Evolutionary conservation across 768 basidiomycete genomes (phyloP).

Genomic region (Lactarius hengduanensis): DNA sequence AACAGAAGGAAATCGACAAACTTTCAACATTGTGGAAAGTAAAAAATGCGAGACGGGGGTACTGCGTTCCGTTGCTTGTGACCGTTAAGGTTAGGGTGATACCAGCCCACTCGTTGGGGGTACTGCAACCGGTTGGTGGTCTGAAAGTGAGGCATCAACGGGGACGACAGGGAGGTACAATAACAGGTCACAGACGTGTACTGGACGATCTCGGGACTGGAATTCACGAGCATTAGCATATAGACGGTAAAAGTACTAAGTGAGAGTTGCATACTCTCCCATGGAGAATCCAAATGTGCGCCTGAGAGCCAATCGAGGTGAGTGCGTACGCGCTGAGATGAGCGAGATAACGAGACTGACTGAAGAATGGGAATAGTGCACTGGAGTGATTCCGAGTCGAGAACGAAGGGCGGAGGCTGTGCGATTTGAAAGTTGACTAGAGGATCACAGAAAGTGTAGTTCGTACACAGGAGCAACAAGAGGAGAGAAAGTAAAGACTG

Average conservation of each 20-base stretch:
- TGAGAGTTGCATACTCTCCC: slow-evolving; percentile 49
- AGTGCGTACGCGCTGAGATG: slow-evolving; percentile 9
- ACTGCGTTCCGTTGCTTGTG: slow-evolving; percentile 75
- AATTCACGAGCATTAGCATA: neutral
- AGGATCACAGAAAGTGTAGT: slow-evolving; percentile 29
- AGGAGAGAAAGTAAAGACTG: slow-evolving; percentile 9
- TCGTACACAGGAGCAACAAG: slow-evolving; percentile 11
- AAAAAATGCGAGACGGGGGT: slow-evolving; percentile 67
- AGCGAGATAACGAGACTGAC: slow-evolving; percentile 40
- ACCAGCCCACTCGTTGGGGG: slow-evolving; percentile 69
- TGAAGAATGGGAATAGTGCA: slow-evolving; percentile 68
- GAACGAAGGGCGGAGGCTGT: slow-evolving; percentile 69
- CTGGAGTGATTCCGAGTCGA: slow-evolving; percentile 39
- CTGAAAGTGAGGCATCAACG: slow-evolving; percentile 37
- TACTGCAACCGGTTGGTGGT: slow-evolving; percentile 71
- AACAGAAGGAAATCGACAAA: slow-evolving; percentile 36
- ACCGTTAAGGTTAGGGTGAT: slow-evolving; percentile 76
- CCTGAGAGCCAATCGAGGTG: slow-evolving; percentile 36
- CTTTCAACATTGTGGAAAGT: slow-evolving; percentile 79
- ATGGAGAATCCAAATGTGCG: slow-evolving; percentile 73
- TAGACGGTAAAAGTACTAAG: neutral
- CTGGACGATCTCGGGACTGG: slow-evolving; percentile 58
- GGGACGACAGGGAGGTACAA: neutral
- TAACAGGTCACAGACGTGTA: slow-evolving; percentile 46
- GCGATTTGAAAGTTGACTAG: slow-evolving; percentile 67